A percentile compares a stretch with the other conserved stretches of the same genome.
Evolutionary conservation across 2,329 filamentous ascomycete genomes (phyloP).

Genomic region (Juglanconis juglandina): DNA sequence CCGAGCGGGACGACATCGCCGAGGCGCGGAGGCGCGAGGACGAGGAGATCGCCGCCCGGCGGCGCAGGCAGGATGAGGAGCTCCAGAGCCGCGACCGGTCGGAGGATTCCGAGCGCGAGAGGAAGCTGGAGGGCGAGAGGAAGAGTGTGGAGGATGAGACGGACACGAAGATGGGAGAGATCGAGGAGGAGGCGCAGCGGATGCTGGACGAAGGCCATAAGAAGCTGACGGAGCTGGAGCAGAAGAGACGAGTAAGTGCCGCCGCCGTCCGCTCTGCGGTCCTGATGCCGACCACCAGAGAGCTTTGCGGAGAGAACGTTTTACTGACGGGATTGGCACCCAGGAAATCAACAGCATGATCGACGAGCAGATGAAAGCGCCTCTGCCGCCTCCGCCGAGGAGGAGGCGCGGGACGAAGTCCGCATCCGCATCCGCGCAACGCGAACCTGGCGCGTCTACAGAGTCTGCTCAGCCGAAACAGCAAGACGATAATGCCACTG

Average conservation of each 20-base stretch:
- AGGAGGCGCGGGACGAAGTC: conserved; percentile 19
- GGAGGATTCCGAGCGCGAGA: conserved; percentile 31
- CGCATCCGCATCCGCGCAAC: background rate
- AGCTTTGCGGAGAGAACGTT: conserved; percentile 15
- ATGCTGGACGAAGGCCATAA: conserved; percentile 30
- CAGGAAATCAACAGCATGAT: conserved; percentile 42
- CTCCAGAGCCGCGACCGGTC: conserved; percentile 23
- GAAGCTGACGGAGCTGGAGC: conserved; percentile 32
- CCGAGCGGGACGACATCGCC: conserved; percentile 30
- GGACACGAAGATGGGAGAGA: conserved; percentile 30
- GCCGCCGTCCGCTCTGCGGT: background rate
- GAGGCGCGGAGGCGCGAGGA: conserved; percentile 38
- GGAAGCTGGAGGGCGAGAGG: conserved; percentile 28
- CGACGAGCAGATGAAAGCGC: conserved; percentile 36
- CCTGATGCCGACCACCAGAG: background rate
- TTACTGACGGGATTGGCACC: background rate
- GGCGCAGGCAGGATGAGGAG: conserved; percentile 36
- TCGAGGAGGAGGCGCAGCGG: conserved; percentile 31
- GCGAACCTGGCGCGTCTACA: background rate
- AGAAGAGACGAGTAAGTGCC: conserved; percentile 29
- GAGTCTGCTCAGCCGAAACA: background rate
- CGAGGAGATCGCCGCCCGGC: conserved; percentile 35
- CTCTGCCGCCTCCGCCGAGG: conserved; percentile 29
- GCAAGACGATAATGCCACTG: background rate
- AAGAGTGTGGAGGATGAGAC: conserved; percentile 33